These are phyloP conservation scores for Aspergillus hortae DNA, from an alignment of 2,329 filamentous ascomycete species.

Conservation along the genomic window DNA sequence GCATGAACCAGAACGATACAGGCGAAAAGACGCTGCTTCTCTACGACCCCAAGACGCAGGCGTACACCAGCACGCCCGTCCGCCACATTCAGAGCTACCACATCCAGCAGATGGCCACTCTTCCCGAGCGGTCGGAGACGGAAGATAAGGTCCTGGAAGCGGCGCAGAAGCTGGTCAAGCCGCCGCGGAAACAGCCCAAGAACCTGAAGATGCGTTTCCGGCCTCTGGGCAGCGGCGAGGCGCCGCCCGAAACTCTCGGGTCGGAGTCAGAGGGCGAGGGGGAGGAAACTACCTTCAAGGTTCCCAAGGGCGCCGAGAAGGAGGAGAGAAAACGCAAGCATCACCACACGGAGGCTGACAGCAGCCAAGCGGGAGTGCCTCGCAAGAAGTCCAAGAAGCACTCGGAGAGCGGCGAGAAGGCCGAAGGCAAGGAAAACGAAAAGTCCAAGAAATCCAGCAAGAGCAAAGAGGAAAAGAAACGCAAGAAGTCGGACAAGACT, in stretches of 20 bases:
- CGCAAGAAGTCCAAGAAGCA: slow-evolving; percentile 42
- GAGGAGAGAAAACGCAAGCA: slow-evolving; percentile 39
- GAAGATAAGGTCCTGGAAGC: slow-evolving; percentile 23
- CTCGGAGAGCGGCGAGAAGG: slow-evolving; percentile 11
- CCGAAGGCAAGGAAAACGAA: slow-evolving; percentile 24
- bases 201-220: slow-evolving; percentile 45
- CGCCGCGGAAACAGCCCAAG: slow-evolving; percentile 39
- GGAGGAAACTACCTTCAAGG: slow-evolving; percentile 31
- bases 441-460: slow-evolving; percentile 34
- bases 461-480: slow-evolving; percentile 39
- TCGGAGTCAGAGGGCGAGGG: slow-evolving; percentile 37
- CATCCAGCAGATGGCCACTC: slow-evolving; percentile 33
- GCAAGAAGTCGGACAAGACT: slow-evolving; percentile 35
- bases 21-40: slow-evolving; percentile 33
- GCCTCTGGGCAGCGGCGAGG: slow-evolving; percentile 37
- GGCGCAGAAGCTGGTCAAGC: slow-evolving; percentile 29
- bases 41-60: slow-evolving; percentile 34
- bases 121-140: slow-evolving; percentile 24
- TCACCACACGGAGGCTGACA: slow-evolving; percentile 27
- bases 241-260: slow-evolving; percentile 32
- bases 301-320: slow-evolving; percentile 24
- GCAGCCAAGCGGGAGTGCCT: slow-evolving; percentile 21
- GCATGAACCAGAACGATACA: slow-evolving; percentile 24
- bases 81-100: slow-evolving; percentile 31
- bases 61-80: slow-evolving; percentile 26